These are phyloP conservation scores for Russula lepida DNA, from an alignment of 768 basidiomycete species.

Conservation along the genomic window DNA sequence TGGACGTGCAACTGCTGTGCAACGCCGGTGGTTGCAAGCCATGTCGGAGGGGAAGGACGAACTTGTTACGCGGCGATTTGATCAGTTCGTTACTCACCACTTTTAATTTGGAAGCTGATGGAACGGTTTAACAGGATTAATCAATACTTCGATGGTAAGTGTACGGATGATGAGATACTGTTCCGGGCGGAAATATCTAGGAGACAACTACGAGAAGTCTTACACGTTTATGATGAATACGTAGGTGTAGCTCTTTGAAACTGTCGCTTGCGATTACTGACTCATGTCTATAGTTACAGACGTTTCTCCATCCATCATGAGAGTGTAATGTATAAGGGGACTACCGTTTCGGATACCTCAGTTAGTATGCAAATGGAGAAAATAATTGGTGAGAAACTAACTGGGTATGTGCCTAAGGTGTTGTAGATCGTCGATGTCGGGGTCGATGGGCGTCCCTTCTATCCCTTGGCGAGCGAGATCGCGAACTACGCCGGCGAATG, in stretches of 20 bases:
- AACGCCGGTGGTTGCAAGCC: constrained; percentile 80
- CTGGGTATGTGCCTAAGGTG: neutral
- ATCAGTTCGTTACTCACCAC: constrained; percentile 44
- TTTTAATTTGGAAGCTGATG: neutral
- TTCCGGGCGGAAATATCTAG: constrained; percentile 78
- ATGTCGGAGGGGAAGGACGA: constrained; percentile 81
- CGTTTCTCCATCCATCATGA: constrained; percentile 36
- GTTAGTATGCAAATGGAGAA: neutral
- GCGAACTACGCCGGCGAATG: constrained; percentile 7
- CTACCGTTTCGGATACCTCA: neutral
- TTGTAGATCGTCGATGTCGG: constrained; percentile 5
- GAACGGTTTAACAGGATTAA: constrained; percentile 50
- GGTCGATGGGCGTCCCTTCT: neutral
- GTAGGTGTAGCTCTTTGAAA: constrained; percentile 37
- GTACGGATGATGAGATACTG: constrained; percentile 89
- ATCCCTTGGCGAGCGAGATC: constrained; percentile 19
- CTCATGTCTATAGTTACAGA: constrained; percentile 31
- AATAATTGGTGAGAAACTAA: neutral
- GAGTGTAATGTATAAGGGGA: neutral
- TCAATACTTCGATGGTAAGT: constrained; percentile 89
- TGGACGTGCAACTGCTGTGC: constrained; percentile 65
- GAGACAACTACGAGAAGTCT: constrained; percentile 73
- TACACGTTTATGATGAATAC: constrained; percentile 83
- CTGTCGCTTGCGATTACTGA: neutral
- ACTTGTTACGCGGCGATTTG: constrained; percentile 61